Conservation (phyloP, 345 rosid genomes). For the Eucalyptus camaldulensis region DNA sequence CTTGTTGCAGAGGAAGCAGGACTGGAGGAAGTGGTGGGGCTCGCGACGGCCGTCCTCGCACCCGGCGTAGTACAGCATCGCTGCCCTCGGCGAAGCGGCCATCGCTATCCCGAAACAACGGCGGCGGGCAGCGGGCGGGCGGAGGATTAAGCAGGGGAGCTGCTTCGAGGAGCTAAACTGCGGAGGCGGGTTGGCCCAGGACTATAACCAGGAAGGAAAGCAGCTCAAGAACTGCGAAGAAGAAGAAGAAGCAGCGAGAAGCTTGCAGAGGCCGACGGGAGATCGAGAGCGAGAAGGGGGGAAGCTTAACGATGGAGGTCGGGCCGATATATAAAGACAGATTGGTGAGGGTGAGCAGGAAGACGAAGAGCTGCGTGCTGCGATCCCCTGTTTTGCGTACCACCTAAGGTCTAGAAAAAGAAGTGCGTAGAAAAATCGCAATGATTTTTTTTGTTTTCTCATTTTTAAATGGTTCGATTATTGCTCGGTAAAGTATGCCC, state of each 20-base stretch:
- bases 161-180: too few species aligned
- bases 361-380: neutral
- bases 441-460: neutral
- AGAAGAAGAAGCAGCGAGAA: too few species aligned
- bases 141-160: too few species aligned
- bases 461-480: neutral
- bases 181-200: too few species aligned
- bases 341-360: neutral
- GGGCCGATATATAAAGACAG: too few species aligned
- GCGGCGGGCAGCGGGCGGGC: too few species aligned
- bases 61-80: conserved; percentile 19
- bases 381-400: conserved; percentile 7
- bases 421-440: neutral
- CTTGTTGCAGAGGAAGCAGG: conserved; percentile 63
- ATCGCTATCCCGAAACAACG: neutral
- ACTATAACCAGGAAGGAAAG: too few species aligned
- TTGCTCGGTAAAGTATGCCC: neutral
- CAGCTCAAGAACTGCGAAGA: too few species aligned
- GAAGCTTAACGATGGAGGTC: too few species aligned
- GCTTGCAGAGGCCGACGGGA: too few species aligned
- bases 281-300: too few species aligned
- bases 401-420: neutral
- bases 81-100: neutral
- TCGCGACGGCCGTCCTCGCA: conserved; percentile 3
- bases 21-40: conserved; percentile 62